Percentiles rank a stretch among this genome's conserved stretches.
phyloP scores from a whole-genome alignment of 1,284 basidiomycete genomes.

The Ustilago lituana region DNA sequence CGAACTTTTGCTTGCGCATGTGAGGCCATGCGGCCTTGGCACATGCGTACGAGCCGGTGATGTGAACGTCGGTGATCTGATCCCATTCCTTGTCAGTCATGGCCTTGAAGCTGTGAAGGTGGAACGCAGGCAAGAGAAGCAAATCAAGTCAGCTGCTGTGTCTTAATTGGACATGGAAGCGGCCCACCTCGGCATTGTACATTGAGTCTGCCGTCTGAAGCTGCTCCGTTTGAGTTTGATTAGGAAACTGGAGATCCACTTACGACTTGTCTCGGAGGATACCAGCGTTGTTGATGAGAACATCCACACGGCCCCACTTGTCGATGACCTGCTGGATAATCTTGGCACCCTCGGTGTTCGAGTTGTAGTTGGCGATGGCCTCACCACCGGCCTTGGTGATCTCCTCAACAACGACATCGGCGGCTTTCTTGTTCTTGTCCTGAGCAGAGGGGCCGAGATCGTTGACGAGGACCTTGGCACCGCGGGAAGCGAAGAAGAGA shows the following conservation, averaged over 20 bases:
- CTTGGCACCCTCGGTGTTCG: conserved; percentile 85
- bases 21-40: conserved; percentile 95
- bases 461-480: conserved; percentile 78
- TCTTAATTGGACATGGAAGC: no score
- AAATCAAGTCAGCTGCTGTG: background rate
- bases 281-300: conserved; percentile 90
- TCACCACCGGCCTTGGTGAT: conserved; percentile 77
- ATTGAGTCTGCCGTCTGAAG: no score
- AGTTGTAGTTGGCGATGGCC: conserved; percentile 79
- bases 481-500: conserved; percentile 85
- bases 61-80: conserved; percentile 81
- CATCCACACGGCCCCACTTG: conserved; percentile 79
- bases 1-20: conserved; percentile 84
- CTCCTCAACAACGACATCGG: conserved; percentile 91
- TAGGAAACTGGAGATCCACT: no score
- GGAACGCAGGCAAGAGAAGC: background rate
- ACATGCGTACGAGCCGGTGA: conserved; percentile 94
- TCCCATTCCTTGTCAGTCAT: conserved; percentile 69
- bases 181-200: no score
- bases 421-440: conserved; percentile 87
- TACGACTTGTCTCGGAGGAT: conserved; percentile 76
- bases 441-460: conserved; percentile 74
- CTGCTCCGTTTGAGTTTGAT: no score
- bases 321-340: conserved; percentile 88
- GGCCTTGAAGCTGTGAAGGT: conserved; percentile 64